Evolutionary conservation across 257 asterid species (phyloP).

Genomic region (Phtheirospermum japonicum): DNA sequence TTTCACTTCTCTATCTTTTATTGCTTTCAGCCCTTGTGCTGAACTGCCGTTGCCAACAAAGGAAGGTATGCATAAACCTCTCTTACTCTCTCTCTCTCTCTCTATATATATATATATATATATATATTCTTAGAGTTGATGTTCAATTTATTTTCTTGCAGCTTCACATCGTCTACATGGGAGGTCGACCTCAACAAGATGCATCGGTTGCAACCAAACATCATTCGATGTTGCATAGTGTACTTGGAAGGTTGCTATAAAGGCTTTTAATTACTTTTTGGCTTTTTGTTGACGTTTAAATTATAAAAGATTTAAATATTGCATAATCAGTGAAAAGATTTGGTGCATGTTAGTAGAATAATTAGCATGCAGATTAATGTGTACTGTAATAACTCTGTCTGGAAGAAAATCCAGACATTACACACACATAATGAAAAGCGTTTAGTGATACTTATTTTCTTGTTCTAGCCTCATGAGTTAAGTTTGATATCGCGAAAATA

Average conservation of each 20-base stretch:
- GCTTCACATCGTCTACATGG: slow-evolving; percentile 50
- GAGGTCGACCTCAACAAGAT: slow-evolving; percentile 35
- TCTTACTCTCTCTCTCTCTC: not conserved
- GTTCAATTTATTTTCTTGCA: slow-evolving; percentile 1
- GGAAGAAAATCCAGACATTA: too few species aligned
- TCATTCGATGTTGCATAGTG: slow-evolving; percentile 39
- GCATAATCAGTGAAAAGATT: too few species aligned
- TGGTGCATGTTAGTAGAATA: too few species aligned
- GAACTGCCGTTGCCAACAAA: slow-evolving; percentile 39
- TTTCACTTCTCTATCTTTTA: slow-evolving; percentile 35
- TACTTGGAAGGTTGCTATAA: slow-evolving; percentile 54
- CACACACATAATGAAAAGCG: too few species aligned
- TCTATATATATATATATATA: not conserved
- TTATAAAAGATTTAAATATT: too few species aligned
- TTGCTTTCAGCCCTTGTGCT: slow-evolving; percentile 36
- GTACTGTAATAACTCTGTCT: too few species aligned
- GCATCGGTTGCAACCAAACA: slow-evolving; percentile 35
- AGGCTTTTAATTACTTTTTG: too few species aligned
- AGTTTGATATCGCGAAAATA: too few species aligned
- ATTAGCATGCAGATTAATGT: too few species aligned
- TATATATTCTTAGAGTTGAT: not conserved
- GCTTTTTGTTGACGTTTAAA: too few species aligned
- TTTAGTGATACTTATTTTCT: too few species aligned
- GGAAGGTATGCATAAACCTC: slow-evolving; percentile 29
- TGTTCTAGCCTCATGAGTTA: too few species aligned